Conservation (phyloP, 192 early-diverging fungal species). For the Backusella sp. region DNA sequence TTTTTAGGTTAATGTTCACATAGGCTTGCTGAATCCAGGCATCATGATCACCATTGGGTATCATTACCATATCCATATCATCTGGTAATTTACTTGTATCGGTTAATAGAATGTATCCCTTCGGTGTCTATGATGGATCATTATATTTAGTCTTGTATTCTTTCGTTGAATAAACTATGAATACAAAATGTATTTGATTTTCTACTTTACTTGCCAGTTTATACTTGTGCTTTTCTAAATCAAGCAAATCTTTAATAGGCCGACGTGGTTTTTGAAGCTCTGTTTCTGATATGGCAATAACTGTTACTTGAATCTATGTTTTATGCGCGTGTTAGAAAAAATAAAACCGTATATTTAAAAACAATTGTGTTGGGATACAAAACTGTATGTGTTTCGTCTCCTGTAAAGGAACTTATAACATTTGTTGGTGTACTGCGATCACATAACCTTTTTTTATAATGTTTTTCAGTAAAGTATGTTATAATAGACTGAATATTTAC, state of each 20-base stretch:
- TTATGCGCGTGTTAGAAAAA: background rate
- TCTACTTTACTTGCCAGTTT: conserved; percentile 1
- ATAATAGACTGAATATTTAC: too few relatives aligned
- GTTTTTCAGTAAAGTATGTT: background rate
- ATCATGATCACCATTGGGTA: conserved; percentile 52
- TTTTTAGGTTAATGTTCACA: conserved; percentile 50
- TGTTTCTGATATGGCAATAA: conserved; percentile 34
- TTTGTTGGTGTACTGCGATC: conserved; percentile 37
- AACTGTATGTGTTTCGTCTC: conserved; percentile 37
- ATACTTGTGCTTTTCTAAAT: background rate
- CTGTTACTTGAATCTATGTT: conserved; percentile 38
- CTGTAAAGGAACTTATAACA: conserved; percentile 45
- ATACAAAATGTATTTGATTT: too few relatives aligned
- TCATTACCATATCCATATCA: conserved; percentile 48
- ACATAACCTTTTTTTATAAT: conserved; percentile 33
- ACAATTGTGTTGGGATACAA: background rate
- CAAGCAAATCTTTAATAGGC: conserved; percentile 3
- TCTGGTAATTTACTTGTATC: conserved; percentile 46
- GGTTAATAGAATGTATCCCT: conserved; percentile 46
- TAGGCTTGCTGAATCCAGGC: conserved; percentile 41
- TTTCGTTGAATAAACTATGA: background rate
- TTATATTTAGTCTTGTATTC: background rate
- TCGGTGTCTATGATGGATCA: conserved; percentile 37
- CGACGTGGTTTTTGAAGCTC: conserved; percentile 28
- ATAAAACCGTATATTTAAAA: background rate